phyloP scores from a whole-genome alignment of 2,329 filamentous ascomycete genomes.

The Colletotrichum sansevieriae region DNA sequence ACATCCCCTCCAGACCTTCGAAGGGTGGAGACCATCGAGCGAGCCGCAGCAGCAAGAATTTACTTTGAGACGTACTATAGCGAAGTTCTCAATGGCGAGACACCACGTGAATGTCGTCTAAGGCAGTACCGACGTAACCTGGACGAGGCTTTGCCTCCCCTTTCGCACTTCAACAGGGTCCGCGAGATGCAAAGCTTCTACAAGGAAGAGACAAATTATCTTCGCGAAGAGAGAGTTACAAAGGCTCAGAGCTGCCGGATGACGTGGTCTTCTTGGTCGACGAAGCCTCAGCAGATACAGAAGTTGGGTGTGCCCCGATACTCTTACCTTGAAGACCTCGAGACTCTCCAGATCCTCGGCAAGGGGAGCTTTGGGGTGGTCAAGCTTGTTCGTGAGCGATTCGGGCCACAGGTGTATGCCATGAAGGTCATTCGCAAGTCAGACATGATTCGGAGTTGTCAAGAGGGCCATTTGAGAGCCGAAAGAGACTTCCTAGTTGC shows the following conservation, averaged over 20 bases:
- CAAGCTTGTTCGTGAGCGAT: slow-evolving; percentile 78
- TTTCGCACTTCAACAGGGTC: slow-evolving; percentile 68
- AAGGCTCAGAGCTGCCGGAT: slow-evolving; percentile 23
- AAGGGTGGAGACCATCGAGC: slow-evolving; percentile 76
- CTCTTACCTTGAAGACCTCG: slow-evolving; percentile 70
- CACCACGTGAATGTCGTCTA: slow-evolving; percentile 71
- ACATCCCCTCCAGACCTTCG: not conserved
- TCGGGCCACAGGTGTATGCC: slow-evolving; percentile 75
- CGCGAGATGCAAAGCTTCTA: slow-evolving; percentile 61
- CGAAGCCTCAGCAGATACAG: not conserved
- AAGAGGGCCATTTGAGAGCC: slow-evolving; percentile 92
- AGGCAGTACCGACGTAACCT: slow-evolving; percentile 75
- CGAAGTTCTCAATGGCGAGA: slow-evolving; percentile 63
- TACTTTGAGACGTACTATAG: slow-evolving; percentile 90
- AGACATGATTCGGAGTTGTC: slow-evolving; percentile 89
- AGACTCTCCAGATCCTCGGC: slow-evolving; percentile 84
- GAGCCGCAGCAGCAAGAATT: slow-evolving; percentile 83
- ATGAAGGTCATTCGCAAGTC: slow-evolving; percentile 99
- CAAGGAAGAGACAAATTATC: slow-evolving; percentile 67
- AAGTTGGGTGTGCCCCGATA: not conserved
- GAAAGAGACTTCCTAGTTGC: slow-evolving; percentile 93
- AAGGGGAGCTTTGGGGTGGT: slow-evolving; percentile 97
- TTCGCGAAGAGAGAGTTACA: slow-evolving; percentile 28
- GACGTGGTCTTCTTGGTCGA: slow-evolving; percentile 16
- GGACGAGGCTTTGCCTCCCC: slow-evolving; percentile 55